Evolutionary conservation across 352 stramenopile genomes (phyloP), one percentile per base, ranked within the genome.

Genomic region (Globisporangium takayamanum): DNA sequence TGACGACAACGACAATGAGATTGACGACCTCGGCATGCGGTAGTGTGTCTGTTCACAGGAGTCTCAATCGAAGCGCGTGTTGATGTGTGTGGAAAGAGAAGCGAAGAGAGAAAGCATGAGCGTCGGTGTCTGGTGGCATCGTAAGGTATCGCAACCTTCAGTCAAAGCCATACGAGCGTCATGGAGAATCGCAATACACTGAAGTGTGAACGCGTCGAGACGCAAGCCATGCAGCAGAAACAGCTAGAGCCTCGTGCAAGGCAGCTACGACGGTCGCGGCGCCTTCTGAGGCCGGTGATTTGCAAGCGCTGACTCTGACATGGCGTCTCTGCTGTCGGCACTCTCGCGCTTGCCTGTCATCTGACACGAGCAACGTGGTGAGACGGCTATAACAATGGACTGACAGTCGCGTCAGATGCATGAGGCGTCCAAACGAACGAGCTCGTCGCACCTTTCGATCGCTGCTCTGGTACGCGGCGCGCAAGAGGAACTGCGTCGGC

Each of bases 381-480:
- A 39, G 33, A 14, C 7, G 10, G 33, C 1, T 39, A 22, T 22
- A 22, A 22, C 22, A 22, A 22, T 22, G 22, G 22, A 22, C 22
- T 22, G 22, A 22, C 22, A 22, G 22, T 44, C 37, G 8, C 8
- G 8, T 44, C 37, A 44, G 18, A 47, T 47, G 18, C 50, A 28
- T 5, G 6, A 44, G 26, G n/a, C 28, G 16, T 5, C 33, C 12
- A 7, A 46, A 16, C 22, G n/a, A 49, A 30, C 15, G n/a, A 37
- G 3, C n/a, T 44, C 11, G 10, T 33, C 64, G 11, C 62, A 90
- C 83, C 71, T 89, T 87, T n/a, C 53, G 66, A 50, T 89, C 79
- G n/a, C 62, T 41, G 48, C 62, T 68, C 58, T 85, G 80, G 44
- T 87, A 86, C 7, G 76, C 60, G 28, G 72, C 60, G 15, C 71